Evolutionary conservation across 441 rosid genomes (phyloP).

Genomic region (Erodium moschatum): DNA sequence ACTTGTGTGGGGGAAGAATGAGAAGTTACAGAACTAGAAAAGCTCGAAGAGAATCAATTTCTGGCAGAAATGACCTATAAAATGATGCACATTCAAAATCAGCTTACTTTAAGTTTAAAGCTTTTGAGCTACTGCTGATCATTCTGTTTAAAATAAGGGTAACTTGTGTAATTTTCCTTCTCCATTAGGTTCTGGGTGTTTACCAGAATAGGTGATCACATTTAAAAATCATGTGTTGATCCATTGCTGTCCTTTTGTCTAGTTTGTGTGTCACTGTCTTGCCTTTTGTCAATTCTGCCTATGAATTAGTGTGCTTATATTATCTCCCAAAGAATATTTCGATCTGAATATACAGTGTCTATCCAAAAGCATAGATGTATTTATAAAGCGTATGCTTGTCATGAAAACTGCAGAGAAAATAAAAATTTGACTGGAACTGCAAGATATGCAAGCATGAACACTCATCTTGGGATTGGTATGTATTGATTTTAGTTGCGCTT

Average conservation of each 20-base stretch:
- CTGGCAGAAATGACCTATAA: background rate
- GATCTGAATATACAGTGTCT: background rate
- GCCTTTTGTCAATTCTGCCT: background rate
- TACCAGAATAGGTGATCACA: background rate
- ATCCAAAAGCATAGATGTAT: too few relatives aligned
- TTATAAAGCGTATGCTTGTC: background rate
- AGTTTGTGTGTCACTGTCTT: background rate
- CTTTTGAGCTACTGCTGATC: background rate
- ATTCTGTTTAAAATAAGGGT: background rate
- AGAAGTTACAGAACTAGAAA: too few relatives aligned
- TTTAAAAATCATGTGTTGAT: background rate
- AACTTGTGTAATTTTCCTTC: background rate
- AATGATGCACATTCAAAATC: background rate
- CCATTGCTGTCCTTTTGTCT: background rate
- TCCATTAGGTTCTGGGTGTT: background rate
- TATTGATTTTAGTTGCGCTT: background rate
- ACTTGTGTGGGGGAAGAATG: background rate
- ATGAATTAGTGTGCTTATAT: background rate
- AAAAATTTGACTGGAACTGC: constrained; percentile 7
- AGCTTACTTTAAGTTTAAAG: background rate
- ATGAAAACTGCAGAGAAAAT: constrained; percentile 6
- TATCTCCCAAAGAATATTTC: background rate
- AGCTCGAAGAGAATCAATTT: too few relatives aligned
- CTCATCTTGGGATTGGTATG: constrained; percentile 9
- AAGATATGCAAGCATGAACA: constrained; percentile 10